These are phyloP conservation scores for Colletotrichum lupini DNA, from an alignment of 2,329 filamentous ascomycete genomes.

Conservation along the genomic window DNA sequence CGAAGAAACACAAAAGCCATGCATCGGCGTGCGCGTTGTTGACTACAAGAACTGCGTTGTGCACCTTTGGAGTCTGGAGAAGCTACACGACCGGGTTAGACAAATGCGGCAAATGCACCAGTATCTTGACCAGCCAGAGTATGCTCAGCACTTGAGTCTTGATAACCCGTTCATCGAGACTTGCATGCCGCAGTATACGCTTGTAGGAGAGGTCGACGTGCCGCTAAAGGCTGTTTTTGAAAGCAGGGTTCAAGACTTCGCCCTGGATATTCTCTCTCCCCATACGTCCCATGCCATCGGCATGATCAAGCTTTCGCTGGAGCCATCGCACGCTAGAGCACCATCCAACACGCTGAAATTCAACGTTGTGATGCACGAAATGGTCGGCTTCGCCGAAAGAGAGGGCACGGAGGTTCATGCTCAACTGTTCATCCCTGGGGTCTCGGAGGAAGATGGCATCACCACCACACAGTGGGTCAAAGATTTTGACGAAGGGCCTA, in stretches of 20 bases:
- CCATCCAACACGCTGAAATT: conserved; percentile 95
- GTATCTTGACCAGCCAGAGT: conserved; percentile 94
- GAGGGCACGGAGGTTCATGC: conserved; percentile 97
- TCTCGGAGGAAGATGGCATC: conserved; percentile 89
- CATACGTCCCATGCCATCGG: conserved; percentile 93
- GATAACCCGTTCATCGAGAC: conserved; percentile 94
- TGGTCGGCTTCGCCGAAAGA: conserved; percentile 92
- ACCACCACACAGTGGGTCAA: conserved; percentile 96
- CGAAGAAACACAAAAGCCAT: conserved; percentile 86
- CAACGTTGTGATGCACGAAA: conserved; percentile 97
- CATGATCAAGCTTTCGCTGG: conserved; percentile 88
- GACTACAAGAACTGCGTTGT: conserved; percentile 90
- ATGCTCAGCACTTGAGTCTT: conserved; percentile 89
- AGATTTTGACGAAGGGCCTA: conserved; percentile 91
- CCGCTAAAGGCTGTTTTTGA: conserved; percentile 94
- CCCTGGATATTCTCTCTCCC: conserved; percentile 88
- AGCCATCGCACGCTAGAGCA: conserved; percentile 92
- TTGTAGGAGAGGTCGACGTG: conserved; percentile 93
- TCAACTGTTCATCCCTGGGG: conserved; percentile 93
- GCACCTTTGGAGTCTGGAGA: conserved; percentile 94
- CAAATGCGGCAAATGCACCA: conserved; percentile 98
- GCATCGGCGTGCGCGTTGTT: conserved; percentile 88
- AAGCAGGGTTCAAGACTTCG: conserved; percentile 93
- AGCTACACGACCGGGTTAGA: conserved; percentile 86
- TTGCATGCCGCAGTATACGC: conserved; percentile 91